Evolutionary conservation across 1,139 yeast genomes (phyloP).

Genomic region (Debaryomyces sp.): DNA sequence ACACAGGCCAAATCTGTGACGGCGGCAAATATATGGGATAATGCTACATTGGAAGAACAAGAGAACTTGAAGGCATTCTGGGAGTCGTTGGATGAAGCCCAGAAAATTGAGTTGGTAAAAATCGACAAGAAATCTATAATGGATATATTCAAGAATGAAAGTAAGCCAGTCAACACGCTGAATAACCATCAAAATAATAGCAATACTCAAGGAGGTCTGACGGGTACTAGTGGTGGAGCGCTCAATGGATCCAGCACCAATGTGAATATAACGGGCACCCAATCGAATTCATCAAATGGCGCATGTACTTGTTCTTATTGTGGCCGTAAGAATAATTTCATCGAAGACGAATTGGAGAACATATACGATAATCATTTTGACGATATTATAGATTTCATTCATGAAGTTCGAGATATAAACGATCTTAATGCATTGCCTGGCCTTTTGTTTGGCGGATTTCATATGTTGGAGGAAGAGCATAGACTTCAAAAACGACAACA

Average conservation of each 20-base stretch:
- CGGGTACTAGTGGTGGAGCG: background rate
- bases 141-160: conserved; percentile 53
- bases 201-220: conserved; percentile 8
- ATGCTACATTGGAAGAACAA: conserved; percentile 58
- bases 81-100: conserved; percentile 63
- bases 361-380: conserved; percentile 62
- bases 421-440: conserved; percentile 46
- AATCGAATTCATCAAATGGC: conserved; percentile 10
- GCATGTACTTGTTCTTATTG: conserved; percentile 78
- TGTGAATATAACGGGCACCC: conserved; percentile 13
- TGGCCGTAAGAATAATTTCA: conserved; percentile 71
- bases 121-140: conserved; percentile 74
- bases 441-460: conserved; percentile 42
- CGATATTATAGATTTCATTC: conserved; percentile 43
- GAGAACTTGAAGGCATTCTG: conserved; percentile 66
- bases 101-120: conserved; percentile 63
- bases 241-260: conserved; percentile 5
- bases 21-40: conserved; percentile 59
- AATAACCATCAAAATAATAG: conserved; percentile 9
- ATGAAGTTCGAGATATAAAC: conserved; percentile 43
- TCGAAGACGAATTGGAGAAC: conserved; percentile 73
- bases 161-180: conserved; percentile 16
- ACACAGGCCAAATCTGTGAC: conserved; percentile 19
- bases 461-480: conserved; percentile 42
- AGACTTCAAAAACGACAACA: conserved; percentile 33